Conservation (phyloP, 805 yeast species). For the Wickerhamiella qilinensis region DNA sequence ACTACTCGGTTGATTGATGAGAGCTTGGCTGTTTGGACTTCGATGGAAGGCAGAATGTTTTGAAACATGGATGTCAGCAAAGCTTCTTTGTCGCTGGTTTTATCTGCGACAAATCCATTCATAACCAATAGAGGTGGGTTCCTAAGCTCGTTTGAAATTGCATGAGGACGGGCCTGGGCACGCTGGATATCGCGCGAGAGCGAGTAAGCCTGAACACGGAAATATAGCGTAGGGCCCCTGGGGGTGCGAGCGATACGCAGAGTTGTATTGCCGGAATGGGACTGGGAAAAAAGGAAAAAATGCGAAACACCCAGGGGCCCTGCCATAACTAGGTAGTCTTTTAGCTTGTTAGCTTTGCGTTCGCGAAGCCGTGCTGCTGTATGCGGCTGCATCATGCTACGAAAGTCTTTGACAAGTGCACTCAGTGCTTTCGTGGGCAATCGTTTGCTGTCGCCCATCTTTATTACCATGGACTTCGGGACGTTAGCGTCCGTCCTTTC, state of each 20-base stretch:
- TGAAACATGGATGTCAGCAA: conserved; percentile 80
- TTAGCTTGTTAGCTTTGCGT: conserved; percentile 70
- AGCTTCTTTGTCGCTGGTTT: conserved; percentile 57
- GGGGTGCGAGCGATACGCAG: conserved; percentile 78
- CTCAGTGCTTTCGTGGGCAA: conserved; percentile 63
- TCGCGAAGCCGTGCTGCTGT: conserved; percentile 83
- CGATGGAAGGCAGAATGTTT: conserved; percentile 88
- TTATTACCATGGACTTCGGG: conserved; percentile 88
- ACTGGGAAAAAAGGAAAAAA: conserved; percentile 71
- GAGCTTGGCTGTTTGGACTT: conserved; percentile 67
- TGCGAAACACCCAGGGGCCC: conserved; percentile 92
- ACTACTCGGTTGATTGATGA: conserved; percentile 67
- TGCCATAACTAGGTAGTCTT: conserved; percentile 95
- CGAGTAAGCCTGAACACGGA: conserved; percentile 61
- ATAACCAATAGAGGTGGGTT: conserved; percentile 82
- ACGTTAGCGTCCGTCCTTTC: conserved; percentile 51
- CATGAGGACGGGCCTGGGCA: conserved; percentile 61
- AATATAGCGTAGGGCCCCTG: conserved; percentile 84
- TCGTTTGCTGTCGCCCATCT: conserved; percentile 51
- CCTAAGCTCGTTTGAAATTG: conserved; percentile 42
- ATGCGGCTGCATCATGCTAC: conserved; percentile 89
- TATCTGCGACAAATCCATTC: conserved; percentile 68
- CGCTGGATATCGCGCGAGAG: conserved; percentile 64
- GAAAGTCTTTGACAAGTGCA: conserved; percentile 73
- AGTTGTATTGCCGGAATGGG: conserved; percentile 55